These are phyloP conservation scores for Calonectria multiphialidica DNA, from an alignment of 2,329 filamentous ascomycete species.

Conservation along the genomic window DNA sequence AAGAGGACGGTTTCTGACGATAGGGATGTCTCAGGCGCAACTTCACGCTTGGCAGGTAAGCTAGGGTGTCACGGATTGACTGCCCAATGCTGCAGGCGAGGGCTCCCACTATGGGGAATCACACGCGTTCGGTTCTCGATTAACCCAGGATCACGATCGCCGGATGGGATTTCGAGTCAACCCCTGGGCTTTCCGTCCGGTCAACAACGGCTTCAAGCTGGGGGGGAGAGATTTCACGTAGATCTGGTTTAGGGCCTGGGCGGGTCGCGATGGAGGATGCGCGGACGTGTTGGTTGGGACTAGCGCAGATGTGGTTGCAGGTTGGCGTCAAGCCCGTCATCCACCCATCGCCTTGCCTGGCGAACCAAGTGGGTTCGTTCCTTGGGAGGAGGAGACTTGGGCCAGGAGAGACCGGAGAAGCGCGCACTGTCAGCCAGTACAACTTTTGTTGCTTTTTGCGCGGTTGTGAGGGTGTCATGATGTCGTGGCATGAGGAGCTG, in stretches of 20 bases:
- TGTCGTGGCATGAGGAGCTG: background rate
- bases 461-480: background rate
- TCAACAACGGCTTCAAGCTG: background rate
- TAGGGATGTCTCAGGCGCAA: constrained; percentile 15
- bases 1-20: constrained; percentile 5
- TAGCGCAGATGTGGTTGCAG: constrained; percentile 8
- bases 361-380: background rate
- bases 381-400: background rate
- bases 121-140: background rate
- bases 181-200: constrained; percentile 3
- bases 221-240: background rate
- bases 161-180: background rate
- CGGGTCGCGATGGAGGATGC: background rate
- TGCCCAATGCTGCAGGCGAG: background rate
- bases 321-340: constrained; percentile 24
- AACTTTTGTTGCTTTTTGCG: background rate
- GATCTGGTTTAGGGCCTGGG: background rate
- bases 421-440: background rate
- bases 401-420: background rate
- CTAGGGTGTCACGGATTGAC: background rate
- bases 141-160: background rate
- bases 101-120: background rate
- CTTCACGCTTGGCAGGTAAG: background rate
- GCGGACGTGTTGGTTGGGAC: background rate
- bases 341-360: background rate